These are phyloP conservation scores for Digitaria exilis DNA, from an alignment of 202 grass and related monocot species.

Conservation along the genomic window DNA sequence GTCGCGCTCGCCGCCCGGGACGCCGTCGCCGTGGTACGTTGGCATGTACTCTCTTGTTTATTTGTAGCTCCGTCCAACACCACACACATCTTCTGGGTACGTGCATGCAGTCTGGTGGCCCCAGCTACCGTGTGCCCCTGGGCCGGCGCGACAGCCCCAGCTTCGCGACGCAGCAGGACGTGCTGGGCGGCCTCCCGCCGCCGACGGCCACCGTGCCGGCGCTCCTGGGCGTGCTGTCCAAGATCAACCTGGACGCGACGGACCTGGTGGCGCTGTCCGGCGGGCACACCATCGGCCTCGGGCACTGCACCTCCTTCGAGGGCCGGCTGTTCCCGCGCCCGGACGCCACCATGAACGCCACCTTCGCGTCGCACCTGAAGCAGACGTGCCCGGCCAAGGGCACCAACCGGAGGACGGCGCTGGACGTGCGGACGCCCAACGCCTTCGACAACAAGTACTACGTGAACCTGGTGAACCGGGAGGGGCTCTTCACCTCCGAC, in stretches of 20 bases:
- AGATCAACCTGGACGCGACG: constrained; percentile 52
- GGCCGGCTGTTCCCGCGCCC: constrained; percentile 53
- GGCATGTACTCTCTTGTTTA: too few species aligned
- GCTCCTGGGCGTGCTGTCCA: constrained; percentile 36
- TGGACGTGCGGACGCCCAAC: constrained; percentile 56
- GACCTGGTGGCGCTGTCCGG: constrained; percentile 81
- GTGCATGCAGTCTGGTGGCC: constrained; percentile 52
- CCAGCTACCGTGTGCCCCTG: constrained; percentile 64
- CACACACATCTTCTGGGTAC: too few species aligned
- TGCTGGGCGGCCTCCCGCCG: constrained; percentile 49
- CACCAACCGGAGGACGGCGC: constrained; percentile 40
- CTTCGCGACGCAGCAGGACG: constrained; percentile 40
- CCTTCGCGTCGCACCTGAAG: constrained; percentile 49
- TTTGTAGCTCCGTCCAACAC: too few species aligned
- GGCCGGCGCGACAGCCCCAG: constrained; percentile 66
- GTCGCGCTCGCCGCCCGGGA: constrained; percentile 62
- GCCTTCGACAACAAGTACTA: constrained; percentile 76
- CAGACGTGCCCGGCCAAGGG: constrained; percentile 47
- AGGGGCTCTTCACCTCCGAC: constrained; percentile 77
- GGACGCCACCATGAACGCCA: constrained; percentile 42
- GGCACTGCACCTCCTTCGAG: constrained; percentile 65
- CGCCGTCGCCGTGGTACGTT: constrained; percentile 54
- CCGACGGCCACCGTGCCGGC: constrained; percentile 33
- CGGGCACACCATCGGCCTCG: constrained; percentile 70
- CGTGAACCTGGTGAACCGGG: constrained; percentile 51